Evolutionary conservation across 2,329 filamentous ascomycete genomes (phyloP).

Genomic region (Trichoderma afroharzianum): DNA sequence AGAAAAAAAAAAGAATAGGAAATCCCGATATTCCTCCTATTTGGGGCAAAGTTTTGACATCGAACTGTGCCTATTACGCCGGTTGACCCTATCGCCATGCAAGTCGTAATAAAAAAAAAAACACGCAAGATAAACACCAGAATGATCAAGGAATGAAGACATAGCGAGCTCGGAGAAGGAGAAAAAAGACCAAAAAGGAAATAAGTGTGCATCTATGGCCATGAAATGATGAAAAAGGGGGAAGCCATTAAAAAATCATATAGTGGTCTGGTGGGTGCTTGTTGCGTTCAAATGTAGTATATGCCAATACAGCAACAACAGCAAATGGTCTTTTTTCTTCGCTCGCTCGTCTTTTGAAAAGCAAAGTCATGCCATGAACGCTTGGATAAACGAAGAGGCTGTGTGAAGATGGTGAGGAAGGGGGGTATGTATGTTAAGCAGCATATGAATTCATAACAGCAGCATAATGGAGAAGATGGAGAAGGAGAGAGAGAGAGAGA

Average conservation of each 20-base stretch:
- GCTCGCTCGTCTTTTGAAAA: not conserved
- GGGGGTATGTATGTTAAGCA: not conserved
- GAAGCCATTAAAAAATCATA: conserved; percentile 14
- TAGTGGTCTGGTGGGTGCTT: not conserved
- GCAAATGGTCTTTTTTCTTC: not conserved
- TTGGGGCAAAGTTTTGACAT: not conserved
- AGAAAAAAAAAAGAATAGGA: not conserved
- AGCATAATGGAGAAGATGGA: not conserved
- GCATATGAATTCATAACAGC: not conserved
- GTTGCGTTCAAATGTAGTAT: not conserved
- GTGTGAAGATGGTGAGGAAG: not conserved
- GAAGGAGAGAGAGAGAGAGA: not conserved
- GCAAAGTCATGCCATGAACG: not conserved
- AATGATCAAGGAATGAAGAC: not conserved
- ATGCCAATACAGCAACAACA: not conserved
- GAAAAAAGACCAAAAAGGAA: not conserved
- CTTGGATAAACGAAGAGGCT: not conserved
- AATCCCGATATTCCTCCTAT: not conserved
- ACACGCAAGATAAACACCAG: not conserved
- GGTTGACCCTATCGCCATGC: conserved; percentile 5
- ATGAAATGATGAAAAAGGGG: not conserved
- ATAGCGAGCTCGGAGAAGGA: not conserved
- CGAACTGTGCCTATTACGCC: not conserved
- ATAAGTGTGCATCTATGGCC: not conserved
- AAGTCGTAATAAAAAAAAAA: not conserved